These are phyloP conservation scores for Cairneyella variabilis DNA, from an alignment of 495 filamentous ascomycete species.

Conservation along the genomic window DNA sequence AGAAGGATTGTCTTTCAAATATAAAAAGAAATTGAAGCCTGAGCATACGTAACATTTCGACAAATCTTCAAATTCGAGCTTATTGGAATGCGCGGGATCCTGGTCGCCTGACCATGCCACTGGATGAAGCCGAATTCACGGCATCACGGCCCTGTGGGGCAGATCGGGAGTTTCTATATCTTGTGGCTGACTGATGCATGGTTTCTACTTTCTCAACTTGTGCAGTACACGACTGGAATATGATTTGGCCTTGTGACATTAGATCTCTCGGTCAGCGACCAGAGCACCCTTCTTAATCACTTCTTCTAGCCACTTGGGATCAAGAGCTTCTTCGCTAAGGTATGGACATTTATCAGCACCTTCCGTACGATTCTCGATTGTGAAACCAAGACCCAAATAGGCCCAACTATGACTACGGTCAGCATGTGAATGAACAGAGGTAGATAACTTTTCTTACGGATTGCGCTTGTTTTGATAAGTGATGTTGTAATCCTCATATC, in stretches of 20 bases:
- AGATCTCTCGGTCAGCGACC: not conserved
- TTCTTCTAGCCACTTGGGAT: conserved; percentile 20
- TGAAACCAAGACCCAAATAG: conserved; percentile 17
- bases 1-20: too few species aligned
- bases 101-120: too few species aligned
- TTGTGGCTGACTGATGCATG: not conserved
- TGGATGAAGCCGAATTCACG: too few species aligned
- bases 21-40: too few species aligned
- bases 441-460: conserved; percentile 5
- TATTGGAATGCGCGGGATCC: too few species aligned
- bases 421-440: not conserved
- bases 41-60: too few species aligned
- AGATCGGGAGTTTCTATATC: too few species aligned
- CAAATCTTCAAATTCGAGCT: too few species aligned
- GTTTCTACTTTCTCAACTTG: not conserved
- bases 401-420: conserved; percentile 9
- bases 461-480: conserved; percentile 16
- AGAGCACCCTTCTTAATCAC: conserved; percentile 15
- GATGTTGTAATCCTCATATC: conserved; percentile 24
- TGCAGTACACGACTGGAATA: not conserved
- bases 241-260: not conserved
- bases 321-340: conserved; percentile 15
- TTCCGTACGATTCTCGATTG: conserved; percentile 10
- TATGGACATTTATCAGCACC: conserved; percentile 13
- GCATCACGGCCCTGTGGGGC: not conserved